Percentiles rank a stretch among this genome's conserved stretches.
These are phyloP conservation scores for Pyropia haitanensis DNA, from an alignment of 23 red algal species.

Conservation along the genomic window DNA sequence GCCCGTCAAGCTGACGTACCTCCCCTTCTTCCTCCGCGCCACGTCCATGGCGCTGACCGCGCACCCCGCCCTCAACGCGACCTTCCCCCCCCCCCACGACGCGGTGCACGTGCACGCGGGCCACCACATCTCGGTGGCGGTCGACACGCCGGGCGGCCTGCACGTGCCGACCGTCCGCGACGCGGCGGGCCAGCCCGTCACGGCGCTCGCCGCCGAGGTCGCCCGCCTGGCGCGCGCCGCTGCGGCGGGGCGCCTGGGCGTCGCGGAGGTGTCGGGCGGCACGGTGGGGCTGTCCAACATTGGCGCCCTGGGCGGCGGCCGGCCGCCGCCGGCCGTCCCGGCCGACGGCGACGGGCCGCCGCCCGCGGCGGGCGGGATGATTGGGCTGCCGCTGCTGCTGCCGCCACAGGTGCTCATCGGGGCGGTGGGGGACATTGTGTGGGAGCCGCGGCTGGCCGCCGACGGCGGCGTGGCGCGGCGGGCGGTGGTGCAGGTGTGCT, in stretches of 20 bases:
- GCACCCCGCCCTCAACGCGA: constrained; percentile 46
- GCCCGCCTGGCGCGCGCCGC: constrained; percentile 10
- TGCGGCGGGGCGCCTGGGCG: constrained; percentile 10
- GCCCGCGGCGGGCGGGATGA: neutral
- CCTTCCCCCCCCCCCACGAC: constrained; percentile 11
- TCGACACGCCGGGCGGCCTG: constrained; percentile 42
- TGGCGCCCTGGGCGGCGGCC: constrained; percentile 20
- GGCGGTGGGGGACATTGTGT: constrained; percentile 21
- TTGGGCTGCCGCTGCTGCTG: constrained; percentile 29
- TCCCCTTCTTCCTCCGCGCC: constrained; percentile 65
- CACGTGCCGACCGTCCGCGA: constrained; percentile 54
- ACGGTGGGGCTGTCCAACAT: constrained; percentile 63
- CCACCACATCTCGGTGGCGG: constrained; percentile 63
- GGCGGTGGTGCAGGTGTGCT: constrained; percentile 16
- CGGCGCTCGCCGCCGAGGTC: constrained; percentile 35
- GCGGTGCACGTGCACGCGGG: constrained; percentile 25
- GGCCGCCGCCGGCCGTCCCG: no score
- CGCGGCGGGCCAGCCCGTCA: constrained; percentile 20
- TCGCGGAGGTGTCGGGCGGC: constrained; percentile 27
- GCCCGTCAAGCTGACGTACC: constrained; percentile 20
- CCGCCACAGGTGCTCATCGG: constrained; percentile 52
- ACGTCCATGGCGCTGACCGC: constrained; percentile 39
- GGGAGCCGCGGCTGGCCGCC: constrained; percentile 7
- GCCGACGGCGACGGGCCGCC: no score
- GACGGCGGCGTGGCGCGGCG: neutral